These are phyloP conservation scores for Cladosporium sp. DNA, from an alignment of 2,329 filamentous ascomycete species.

Conservation along the genomic window DNA sequence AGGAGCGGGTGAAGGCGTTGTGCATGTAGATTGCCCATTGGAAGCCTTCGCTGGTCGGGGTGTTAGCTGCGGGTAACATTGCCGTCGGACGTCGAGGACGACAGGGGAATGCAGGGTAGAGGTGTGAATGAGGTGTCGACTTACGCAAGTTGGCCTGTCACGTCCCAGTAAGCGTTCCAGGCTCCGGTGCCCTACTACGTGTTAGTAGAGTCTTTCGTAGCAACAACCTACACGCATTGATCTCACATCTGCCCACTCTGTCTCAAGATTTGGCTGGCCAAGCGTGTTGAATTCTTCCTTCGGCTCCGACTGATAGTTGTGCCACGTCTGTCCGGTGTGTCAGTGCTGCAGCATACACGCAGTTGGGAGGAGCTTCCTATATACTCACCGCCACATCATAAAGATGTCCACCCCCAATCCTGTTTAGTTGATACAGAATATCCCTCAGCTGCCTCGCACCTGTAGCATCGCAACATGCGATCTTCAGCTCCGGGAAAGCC, in stretches of 20 bases:
- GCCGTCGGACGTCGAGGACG: not conserved
- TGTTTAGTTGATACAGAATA: slow-evolving; percentile 24
- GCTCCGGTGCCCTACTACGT: not conserved
- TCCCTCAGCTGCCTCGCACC: slow-evolving; percentile 26
- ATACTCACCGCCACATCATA: not conserved
- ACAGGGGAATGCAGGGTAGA: not conserved
- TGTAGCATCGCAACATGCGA: slow-evolving; percentile 28
- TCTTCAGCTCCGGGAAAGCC: slow-evolving; percentile 24
- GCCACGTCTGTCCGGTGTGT: slow-evolving; percentile 19
- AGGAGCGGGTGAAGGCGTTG: slow-evolving; percentile 25
- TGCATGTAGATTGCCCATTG: slow-evolving; percentile 32
- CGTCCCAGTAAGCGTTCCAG: slow-evolving; percentile 26
- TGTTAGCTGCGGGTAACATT: not conserved
- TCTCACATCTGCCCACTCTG: slow-evolving; percentile 26
- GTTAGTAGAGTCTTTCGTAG: not conserved
- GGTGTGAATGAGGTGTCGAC: not conserved
- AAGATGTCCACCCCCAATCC: not conserved
- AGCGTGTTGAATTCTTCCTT: slow-evolving; percentile 24
- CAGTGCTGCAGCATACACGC: not conserved
- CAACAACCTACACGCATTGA: not conserved
- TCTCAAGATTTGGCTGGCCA: slow-evolving; percentile 27
- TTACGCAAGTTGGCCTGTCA: slow-evolving; percentile 18
- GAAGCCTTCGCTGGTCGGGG: slow-evolving; percentile 24
- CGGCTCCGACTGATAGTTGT: slow-evolving; percentile 29
- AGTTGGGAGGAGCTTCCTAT: not conserved